Evolutionary conservation across 441 rosid species (phyloP).

Genomic region (Raphanus hybrid): DNA sequence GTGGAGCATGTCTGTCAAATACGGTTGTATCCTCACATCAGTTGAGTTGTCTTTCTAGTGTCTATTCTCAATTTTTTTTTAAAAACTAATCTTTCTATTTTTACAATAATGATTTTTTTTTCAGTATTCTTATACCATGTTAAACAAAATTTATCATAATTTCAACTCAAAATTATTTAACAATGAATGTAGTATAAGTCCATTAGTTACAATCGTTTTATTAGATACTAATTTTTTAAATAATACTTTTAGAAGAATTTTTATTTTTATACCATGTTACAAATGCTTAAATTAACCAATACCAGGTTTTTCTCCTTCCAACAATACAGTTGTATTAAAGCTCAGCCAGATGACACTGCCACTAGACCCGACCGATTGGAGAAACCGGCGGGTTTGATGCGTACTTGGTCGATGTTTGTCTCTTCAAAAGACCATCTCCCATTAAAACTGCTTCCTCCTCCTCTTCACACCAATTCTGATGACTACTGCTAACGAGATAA

Average conservation of each 20-base stretch:
- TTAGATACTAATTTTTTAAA: too few relatives aligned
- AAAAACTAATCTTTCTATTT: background rate
- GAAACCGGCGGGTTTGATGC: slow-evolving; percentile 74
- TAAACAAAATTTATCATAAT: too few relatives aligned
- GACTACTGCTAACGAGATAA: slow-evolving; percentile 57
- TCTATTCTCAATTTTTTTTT: background rate
- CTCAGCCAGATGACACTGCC: slow-evolving; percentile 2
- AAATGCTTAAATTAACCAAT: too few relatives aligned
- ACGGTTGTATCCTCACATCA: slow-evolving; percentile 21
- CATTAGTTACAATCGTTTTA: too few relatives aligned
- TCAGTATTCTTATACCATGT: background rate
- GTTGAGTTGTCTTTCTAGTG: background rate
- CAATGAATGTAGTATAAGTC: too few relatives aligned
- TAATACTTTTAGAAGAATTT: too few relatives aligned
- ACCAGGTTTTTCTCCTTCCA: too few relatives aligned
- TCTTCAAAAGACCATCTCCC: slow-evolving; percentile 32
- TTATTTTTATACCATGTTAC: too few relatives aligned
- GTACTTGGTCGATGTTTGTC: slow-evolving; percentile 50
- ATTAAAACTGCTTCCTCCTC: slow-evolving; percentile 41
- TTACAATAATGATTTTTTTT: background rate
- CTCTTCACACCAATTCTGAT: slow-evolving; percentile 35
- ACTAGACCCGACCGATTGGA: slow-evolving; percentile 75
- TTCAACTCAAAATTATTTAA: too few relatives aligned
- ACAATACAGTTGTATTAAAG: slow-evolving; percentile 29
- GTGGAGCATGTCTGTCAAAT: slow-evolving; percentile 41